Evolutionary conservation across 768 basidiomycete species (phyloP), one percentile per base, ranked within the genome.

Genomic region (Wakefieldia striispora): DNA sequence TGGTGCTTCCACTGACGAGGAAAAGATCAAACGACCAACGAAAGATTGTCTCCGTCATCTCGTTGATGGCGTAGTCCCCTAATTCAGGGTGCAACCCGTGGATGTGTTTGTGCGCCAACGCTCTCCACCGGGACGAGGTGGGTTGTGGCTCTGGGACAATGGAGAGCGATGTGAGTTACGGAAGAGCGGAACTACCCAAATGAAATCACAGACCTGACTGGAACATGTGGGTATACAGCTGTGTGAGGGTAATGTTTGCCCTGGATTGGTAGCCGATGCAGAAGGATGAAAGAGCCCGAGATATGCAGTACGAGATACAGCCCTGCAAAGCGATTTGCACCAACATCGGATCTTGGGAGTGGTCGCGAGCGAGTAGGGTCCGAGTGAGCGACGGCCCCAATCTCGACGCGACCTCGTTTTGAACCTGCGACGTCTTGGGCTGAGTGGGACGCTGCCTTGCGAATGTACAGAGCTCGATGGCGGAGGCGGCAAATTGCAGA

Each of bases 291-390:
- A 89, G 70, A 4, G 86, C 81, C 14, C 84, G 77, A 7, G 84
- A 79, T 29, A 85, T 76, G 60, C 84, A 86, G 36, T 80, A 78
- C 9, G 82, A 73, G 44, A 88, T 74, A 53, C 81, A 85, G 26
- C 84, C 84, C 62, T 91, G 88, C 26, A 91, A 62, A 7, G 84
- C 87, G 31, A 89, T 76, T 61, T 88, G 87, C 23, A 90, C 85
- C 11, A 89, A 74, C 44, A 86, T 81, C 17, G 87, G 83, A 64
- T 90, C 88, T 40, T 84, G 85, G 13, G 82, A 76, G 63, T 89
- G 83, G 56, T 90, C 85, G 41, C 83, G 75, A 2, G 76, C 72
- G 3, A 80, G 71, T 31, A 90, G 69, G 36, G 88, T 76, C 29
- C 76, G 77, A 16, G 82, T 79, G 36, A 90, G 71, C 38, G 79